Percentiles rank a stretch among this genome's conserved stretches.
Evolutionary conservation across 2,329 filamentous ascomycete genomes (phyloP).

Genomic region (Orbilia ellipsospora): DNA sequence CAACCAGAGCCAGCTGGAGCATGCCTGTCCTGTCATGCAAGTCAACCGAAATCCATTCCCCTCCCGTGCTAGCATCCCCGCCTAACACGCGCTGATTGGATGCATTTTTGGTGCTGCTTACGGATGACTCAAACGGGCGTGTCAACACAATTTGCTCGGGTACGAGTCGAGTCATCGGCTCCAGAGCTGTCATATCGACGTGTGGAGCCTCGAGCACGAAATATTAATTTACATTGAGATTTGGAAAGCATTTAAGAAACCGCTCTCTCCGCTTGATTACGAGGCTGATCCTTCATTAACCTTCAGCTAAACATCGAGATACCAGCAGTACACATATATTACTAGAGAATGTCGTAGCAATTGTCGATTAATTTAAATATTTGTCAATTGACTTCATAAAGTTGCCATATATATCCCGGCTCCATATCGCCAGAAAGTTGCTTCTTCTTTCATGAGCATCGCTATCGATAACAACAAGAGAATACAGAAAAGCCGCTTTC

Average conservation of each 20-base stretch:
- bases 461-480: neutral
- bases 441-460: slow-evolving; percentile 5
- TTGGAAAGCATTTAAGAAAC: slow-evolving; percentile 34
- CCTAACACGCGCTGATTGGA: slow-evolving; percentile 28
- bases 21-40: slow-evolving; percentile 18
- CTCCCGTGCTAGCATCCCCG: slow-evolving; percentile 34
- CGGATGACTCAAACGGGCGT: slow-evolving; percentile 51
- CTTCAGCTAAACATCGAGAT: slow-evolving; percentile 5
- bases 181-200: slow-evolving; percentile 17
- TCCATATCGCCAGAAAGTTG: too few species aligned
- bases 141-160: slow-evolving; percentile 29
- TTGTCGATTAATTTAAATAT: neutral
- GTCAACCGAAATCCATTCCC: slow-evolving; percentile 28
- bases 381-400: slow-evolving; percentile 19
- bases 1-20: neutral
- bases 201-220: neutral
- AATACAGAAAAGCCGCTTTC: slow-evolving; percentile 10
- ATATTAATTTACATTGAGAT: slow-evolving; percentile 11
- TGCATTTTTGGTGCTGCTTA: slow-evolving; percentile 29
- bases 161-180: slow-evolving; percentile 39
- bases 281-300: slow-evolving; percentile 23
- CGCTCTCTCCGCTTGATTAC: slow-evolving; percentile 8
- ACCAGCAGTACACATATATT: neutral
- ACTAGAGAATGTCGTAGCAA: slow-evolving; percentile 18
- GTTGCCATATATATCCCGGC: too few species aligned